These are phyloP conservation scores for Rhododendron henanense DNA, from an alignment of 148 eudicot genomes.

Conservation along the genomic window DNA sequence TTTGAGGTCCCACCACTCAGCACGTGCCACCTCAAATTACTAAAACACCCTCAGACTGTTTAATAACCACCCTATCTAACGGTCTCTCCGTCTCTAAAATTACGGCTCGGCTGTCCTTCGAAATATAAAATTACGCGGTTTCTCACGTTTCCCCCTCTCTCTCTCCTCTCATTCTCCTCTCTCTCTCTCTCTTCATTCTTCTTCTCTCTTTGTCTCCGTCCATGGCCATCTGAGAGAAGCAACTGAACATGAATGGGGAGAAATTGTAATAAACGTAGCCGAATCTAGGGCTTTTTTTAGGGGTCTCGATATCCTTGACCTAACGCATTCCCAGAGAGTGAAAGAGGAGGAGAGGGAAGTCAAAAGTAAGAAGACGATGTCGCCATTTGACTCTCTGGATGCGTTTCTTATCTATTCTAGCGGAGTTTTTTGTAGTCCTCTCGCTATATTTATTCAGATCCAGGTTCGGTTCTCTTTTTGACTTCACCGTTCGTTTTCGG, in stretches of 20 bases:
- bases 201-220: slow-evolving; percentile 15
- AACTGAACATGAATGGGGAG: slow-evolving; percentile 1
- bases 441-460: slow-evolving; percentile 76
- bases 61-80: background rate
- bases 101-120: slow-evolving; percentile 16
- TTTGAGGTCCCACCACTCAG: background rate
- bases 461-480: slow-evolving; percentile 43
- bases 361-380: slow-evolving; percentile 26
- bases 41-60: background rate
- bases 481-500: background rate
- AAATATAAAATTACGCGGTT: slow-evolving; percentile 50
- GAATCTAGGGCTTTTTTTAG: slow-evolving; percentile 7
- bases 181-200: slow-evolving; percentile 11
- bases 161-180: slow-evolving; percentile 16
- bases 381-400: slow-evolving; percentile 57
- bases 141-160: slow-evolving; percentile 14
- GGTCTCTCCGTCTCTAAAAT: background rate
- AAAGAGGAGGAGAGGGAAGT: background rate
- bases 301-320: background rate
- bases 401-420: slow-evolving; percentile 56
- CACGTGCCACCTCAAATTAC: background rate
- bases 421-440: slow-evolving; percentile 49
- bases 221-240: slow-evolving; percentile 52
- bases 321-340: background rate
- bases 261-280: background rate